phyloP scores from a whole-genome alignment of 305 asterid species.

The Withania somnifera region DNA sequence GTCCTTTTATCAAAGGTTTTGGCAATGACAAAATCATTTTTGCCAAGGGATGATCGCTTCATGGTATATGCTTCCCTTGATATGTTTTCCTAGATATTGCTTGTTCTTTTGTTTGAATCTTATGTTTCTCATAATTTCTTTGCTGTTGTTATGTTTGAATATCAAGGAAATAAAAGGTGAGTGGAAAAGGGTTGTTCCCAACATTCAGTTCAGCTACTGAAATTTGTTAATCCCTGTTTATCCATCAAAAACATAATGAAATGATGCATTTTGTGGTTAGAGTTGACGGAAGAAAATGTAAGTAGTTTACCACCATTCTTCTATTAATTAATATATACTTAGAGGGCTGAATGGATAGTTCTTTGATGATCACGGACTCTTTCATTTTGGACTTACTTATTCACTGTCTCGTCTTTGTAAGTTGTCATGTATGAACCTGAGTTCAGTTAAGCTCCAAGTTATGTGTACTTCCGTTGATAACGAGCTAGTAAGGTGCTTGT shows the following conservation, averaged over 20 bases:
- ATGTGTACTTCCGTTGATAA: neutral
- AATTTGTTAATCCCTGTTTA: neutral
- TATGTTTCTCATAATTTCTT: neutral
- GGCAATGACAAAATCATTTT: slow-evolving; percentile 60
- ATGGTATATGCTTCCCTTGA: slow-evolving; percentile 34
- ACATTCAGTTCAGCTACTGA: neutral
- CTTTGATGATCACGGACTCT: neutral
- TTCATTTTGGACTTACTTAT: neutral
- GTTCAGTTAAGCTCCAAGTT: neutral
- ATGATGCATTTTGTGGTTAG: neutral
- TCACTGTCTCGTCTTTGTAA: neutral
- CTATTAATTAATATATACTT: neutral
- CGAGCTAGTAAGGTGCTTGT: neutral
- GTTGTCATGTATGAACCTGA: neutral
- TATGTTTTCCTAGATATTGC: neutral
- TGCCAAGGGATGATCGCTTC: slow-evolving; percentile 85
- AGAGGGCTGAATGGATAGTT: neutral
- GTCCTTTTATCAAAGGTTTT: slow-evolving; percentile 74
- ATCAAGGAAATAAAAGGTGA: neutral
- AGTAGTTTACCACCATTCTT: neutral
- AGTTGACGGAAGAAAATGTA: neutral
- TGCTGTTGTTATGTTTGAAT: neutral
- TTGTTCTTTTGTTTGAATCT: neutral
- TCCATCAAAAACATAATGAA: neutral
- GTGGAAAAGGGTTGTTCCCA: neutral